Percentiles rank a stretch among this genome's conserved stretches.
Conservation (phyloP, 345 rosid species). For the Rhizophora mangle region DNA sequence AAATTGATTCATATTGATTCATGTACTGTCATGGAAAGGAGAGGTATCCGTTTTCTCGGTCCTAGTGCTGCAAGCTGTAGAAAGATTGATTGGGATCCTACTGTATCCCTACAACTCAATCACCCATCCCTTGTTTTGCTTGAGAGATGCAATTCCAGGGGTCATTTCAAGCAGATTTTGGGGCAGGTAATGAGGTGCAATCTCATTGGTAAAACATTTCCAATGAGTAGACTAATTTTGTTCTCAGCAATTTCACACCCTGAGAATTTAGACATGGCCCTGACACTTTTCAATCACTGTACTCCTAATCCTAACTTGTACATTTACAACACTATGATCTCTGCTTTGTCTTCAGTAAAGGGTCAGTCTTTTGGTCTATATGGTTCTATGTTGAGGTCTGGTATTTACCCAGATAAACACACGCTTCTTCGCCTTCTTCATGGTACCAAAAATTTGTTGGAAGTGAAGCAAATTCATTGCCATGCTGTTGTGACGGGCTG, state of each 20-base stretch:
- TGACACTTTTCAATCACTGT: slow-evolving; percentile 37
- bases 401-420: slow-evolving; percentile 43
- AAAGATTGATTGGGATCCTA: slow-evolving; percentile 46
- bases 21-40: slow-evolving; percentile 20
- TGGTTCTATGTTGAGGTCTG: slow-evolving; percentile 36
- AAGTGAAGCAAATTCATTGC: slow-evolving; percentile 51
- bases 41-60: slow-evolving; percentile 33
- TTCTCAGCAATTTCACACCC: slow-evolving; percentile 50
- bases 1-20: background rate
- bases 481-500: slow-evolving; percentile 43
- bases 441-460: slow-evolving; percentile 22
- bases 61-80: slow-evolving; percentile 13
- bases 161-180: slow-evolving; percentile 50
- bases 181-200: slow-evolving; percentile 46
- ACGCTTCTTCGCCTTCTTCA: slow-evolving; percentile 41
- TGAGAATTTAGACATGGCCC: slow-evolving; percentile 40
- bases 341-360: slow-evolving; percentile 21
- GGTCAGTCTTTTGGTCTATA: slow-evolving; percentile 34
- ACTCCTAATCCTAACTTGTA: slow-evolving; percentile 48
- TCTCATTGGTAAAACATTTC: slow-evolving; percentile 46
- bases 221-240: slow-evolving; percentile 56
- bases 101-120: slow-evolving; percentile 38
- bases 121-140: slow-evolving; percentile 48
- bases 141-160: slow-evolving; percentile 41
- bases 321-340: slow-evolving; percentile 50